Evolutionary conservation across 176 grass and related monocot genomes (phyloP), one percentile per base, ranked within the genome.

Genomic region (Lolium multiflorum): DNA sequence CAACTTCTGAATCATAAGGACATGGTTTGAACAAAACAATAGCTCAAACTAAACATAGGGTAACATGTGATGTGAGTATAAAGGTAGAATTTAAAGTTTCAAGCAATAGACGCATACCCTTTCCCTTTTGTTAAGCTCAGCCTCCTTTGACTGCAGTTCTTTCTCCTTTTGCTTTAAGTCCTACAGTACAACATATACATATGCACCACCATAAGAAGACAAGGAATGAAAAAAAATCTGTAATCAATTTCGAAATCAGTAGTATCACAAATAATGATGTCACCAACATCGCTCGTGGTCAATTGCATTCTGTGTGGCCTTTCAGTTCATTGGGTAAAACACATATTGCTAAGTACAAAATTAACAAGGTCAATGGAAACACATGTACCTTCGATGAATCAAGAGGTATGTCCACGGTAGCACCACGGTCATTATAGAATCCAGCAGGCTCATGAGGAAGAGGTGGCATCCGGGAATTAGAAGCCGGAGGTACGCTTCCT

Each of bases 81-180:
- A n/a, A 77, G 12, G 39, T 37, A 58, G 16, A 50, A 50, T 72
- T 72, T 78, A 16, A 73, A 25, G 21, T 79, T 73, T 79, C 59
- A 57, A 74, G 69, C 21, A 63, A 15, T 86, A 80, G 54, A 61
- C 5, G 39, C 82, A 41, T 92, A 96, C 96, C 77, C 85, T 94
- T 87, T 98, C 97, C 83, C 92, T 93, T 86, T 92, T 96, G 77
- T 92, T 96, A 77, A 98, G 92, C 82, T 96, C 94, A 88, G 90
- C 94, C 80, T 94, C 97, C 79, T 86, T 96, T 38, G 92, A 85
- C 78, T 94, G 90, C 41, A 98, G 88, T 84, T 98, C 94, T 87
- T 73, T 98, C 86, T 98, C 97, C 82, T 78, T 98, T 80, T 72
- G 92, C 80, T 84, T 98, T 18, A 85, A 1, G 60, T 92, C 97